Evolutionary conservation across 164 flowering plant genomes (phyloP).

Genomic region (Magnolia officinalis): DNA sequence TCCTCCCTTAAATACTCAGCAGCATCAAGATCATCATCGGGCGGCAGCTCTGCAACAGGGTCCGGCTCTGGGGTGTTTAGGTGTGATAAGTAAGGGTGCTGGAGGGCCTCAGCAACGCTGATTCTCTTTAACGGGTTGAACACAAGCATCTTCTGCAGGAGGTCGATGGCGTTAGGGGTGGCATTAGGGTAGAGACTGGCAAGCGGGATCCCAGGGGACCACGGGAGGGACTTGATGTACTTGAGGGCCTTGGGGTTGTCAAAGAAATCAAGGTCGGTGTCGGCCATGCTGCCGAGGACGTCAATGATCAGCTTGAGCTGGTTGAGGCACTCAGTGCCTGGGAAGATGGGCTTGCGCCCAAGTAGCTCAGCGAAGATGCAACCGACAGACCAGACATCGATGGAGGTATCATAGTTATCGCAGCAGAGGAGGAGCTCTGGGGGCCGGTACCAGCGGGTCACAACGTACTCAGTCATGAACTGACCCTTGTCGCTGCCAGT

Average conservation of each 20-base stretch:
- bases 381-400: conserved; percentile 97
- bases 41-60: conserved; percentile 75
- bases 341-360: conserved; percentile 83
- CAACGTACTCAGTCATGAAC: conserved; percentile 97
- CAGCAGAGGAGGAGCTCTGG: conserved; percentile 95
- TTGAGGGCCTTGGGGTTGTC: conserved; percentile 78
- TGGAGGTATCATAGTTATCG: conserved; percentile 87
- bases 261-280: conserved; percentile 68
- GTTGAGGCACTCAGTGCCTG: conserved; percentile 87
- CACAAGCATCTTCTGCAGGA: conserved; percentile 75
- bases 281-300: conserved; percentile 77
- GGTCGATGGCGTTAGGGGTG: conserved; percentile 73
- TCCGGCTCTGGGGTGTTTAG: conserved; percentile 58
- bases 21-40: conserved; percentile 65
- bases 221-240: conserved; percentile 66
- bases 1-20: conserved; percentile 77
- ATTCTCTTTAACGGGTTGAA: conserved; percentile 92
- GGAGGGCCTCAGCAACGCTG: conserved; percentile 76
- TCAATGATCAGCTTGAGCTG: conserved; percentile 82
- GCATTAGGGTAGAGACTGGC: conserved; percentile 69
- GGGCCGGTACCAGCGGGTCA: conserved; percentile 95
- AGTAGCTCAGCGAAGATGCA: conserved; percentile 92
- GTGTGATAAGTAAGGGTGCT: conserved; percentile 82
- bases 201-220: conserved; percentile 50
- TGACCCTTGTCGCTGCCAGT: conserved; percentile 71